These are phyloP conservation scores for Oryza australiensis DNA, from an alignment of 176 grass and related monocot genomes.

Conservation along the genomic window DNA sequence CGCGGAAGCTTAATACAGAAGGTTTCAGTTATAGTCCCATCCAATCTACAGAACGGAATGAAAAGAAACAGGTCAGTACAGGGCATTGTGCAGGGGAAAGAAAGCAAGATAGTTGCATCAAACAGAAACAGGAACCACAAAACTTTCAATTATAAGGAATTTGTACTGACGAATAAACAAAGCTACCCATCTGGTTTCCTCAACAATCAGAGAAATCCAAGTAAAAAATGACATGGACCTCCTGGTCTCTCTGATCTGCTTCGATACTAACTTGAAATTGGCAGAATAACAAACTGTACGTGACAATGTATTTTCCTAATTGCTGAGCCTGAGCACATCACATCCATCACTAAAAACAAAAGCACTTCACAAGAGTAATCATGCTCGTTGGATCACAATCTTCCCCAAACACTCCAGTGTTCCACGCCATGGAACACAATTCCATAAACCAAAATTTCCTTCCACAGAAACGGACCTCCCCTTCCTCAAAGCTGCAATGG, in stretches of 20 bases:
- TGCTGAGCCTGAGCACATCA: background rate
- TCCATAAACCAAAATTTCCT: background rate
- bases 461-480: background rate
- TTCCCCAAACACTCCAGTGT: background rate
- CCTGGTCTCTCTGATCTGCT: background rate
- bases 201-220: background rate
- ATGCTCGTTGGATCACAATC: background rate
- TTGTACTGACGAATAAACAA: background rate
- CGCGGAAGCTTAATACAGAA: constrained; percentile 8
- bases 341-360: background rate
- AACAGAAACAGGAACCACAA: background rate
- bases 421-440: background rate
- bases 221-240: background rate
- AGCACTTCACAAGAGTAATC: background rate
- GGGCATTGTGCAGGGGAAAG: background rate
- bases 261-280: background rate
- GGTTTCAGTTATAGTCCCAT: background rate
- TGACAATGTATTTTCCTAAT: background rate
- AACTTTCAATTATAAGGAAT: background rate
- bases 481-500: constrained; percentile 1
- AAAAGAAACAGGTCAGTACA: background rate
- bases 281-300: background rate
- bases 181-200: background rate
- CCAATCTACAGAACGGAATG: background rate
- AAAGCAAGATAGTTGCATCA: background rate